Evolutionary conservation across 352 stramenopile species (phyloP).

Genomic region (Elongisporangium undulatum): DNA sequence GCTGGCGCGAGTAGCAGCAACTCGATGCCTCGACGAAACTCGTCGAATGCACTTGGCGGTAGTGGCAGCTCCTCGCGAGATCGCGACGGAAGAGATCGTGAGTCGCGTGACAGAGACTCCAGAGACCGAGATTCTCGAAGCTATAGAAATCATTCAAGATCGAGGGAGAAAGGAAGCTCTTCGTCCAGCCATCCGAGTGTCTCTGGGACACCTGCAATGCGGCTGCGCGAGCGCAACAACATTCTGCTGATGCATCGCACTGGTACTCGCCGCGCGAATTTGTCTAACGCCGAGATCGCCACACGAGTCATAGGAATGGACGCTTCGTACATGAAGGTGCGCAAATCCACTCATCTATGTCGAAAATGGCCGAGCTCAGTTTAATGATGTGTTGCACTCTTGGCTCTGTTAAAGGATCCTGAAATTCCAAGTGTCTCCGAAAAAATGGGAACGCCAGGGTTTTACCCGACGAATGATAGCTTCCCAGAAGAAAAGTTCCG

Average conservation of each 20-base stretch:
- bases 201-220: conserved; percentile 41
- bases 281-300: conserved; percentile 47
- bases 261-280: conserved; percentile 30
- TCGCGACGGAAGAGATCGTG: conserved; percentile 25
- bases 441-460: conserved; percentile 61
- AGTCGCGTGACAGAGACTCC: conserved; percentile 10
- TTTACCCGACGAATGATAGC: conserved; percentile 72
- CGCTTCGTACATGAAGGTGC: conserved; percentile 68
- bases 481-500: conserved; percentile 84
- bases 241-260: conserved; percentile 76
- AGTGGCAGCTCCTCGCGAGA: conserved; percentile 15
- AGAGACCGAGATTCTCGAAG: conserved; percentile 24
- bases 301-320: conserved; percentile 63
- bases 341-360: conserved; percentile 1
- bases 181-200: conserved; percentile 23
- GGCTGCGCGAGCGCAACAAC: conserved; percentile 66
- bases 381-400: background rate
- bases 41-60: conserved; percentile 23
- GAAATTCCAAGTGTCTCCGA: conserved; percentile 63
- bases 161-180: conserved; percentile 21
- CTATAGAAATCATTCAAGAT: conserved; percentile 28
- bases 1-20: conserved; percentile 9
- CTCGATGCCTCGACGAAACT: conserved; percentile 41
- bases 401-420: conserved; percentile 33
- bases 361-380: conserved; percentile 2